A percentile compares a stretch with the other conserved stretches of the same genome.
phyloP scores from a whole-genome alignment of 2,329 filamentous ascomycete species.

The Monilinia fructicola region DNA sequence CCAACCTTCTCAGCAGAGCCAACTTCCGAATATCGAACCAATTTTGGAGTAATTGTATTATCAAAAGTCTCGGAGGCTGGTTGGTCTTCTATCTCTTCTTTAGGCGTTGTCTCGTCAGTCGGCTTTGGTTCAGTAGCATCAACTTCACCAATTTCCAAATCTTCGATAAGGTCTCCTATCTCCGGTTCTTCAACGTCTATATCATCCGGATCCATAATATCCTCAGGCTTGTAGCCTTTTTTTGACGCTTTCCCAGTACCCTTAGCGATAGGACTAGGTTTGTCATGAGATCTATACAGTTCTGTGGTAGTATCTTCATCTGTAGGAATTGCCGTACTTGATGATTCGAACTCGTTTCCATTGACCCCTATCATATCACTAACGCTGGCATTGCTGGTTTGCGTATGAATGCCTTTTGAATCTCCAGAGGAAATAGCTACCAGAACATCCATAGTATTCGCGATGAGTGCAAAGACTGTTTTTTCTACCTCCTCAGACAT shows the following conservation, averaged over 20 bases:
- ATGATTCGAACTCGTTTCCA: constrained; percentile 20
- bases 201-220: constrained; percentile 40
- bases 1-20: not conserved
- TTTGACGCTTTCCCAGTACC: constrained; percentile 21
- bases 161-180: constrained; percentile 32
- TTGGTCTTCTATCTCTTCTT: not conserved
- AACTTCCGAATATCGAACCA: not conserved
- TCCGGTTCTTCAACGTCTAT: constrained; percentile 40
- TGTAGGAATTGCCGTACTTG: not conserved
- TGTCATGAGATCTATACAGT: constrained; percentile 22
- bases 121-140: not conserved
- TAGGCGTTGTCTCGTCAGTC: not conserved
- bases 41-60: not conserved
- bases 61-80: not conserved
- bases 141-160: constrained; percentile 20
- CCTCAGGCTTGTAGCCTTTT: constrained; percentile 24
- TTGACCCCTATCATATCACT: not conserved
- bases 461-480: too few species aligned
- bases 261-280: constrained; percentile 35
- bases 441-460: too few species aligned
- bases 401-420: not conserved
- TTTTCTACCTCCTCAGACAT: too few species aligned
- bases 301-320: constrained; percentile 6
- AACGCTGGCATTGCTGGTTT: not conserved
- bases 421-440: not conserved